These are phyloP conservation scores for Saccharomyces uvarum DNA, from an alignment of 1,139 yeast species.

Conservation along the genomic window DNA sequence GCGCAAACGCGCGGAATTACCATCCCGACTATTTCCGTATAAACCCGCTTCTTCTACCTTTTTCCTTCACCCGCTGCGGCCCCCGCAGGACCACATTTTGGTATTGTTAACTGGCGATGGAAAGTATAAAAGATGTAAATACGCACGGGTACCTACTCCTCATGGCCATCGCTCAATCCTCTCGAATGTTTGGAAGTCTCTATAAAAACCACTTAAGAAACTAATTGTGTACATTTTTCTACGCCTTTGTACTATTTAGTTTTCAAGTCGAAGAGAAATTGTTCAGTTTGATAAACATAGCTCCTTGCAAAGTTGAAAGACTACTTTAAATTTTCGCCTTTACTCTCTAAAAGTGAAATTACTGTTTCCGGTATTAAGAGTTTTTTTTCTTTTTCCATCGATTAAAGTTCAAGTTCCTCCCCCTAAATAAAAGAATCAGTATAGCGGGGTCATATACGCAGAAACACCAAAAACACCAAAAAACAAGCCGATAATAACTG, in stretches of 20 bases:
- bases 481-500: not conserved
- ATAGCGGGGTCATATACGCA: not conserved
- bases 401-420: not conserved
- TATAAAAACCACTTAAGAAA: not conserved
- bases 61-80: not conserved
- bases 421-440: not conserved
- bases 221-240: not conserved
- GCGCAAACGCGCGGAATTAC: not conserved
- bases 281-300: not conserved
- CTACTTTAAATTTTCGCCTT: too few species aligned
- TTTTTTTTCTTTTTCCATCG: not conserved
- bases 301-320: not conserved
- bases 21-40: not conserved
- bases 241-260: not conserved
- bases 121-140: not conserved
- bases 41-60: not conserved
- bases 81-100: too few species aligned
- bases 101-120: not conserved
- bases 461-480: not conserved
- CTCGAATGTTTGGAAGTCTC: not conserved
- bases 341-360: too few species aligned
- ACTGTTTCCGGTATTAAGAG: not conserved
- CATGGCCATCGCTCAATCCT: not conserved
- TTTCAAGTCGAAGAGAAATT: not conserved
- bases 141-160: not conserved